These are phyloP conservation scores for Luzula sylvatica DNA, from an alignment of 176 grass and related monocot genomes.

Conservation along the genomic window DNA sequence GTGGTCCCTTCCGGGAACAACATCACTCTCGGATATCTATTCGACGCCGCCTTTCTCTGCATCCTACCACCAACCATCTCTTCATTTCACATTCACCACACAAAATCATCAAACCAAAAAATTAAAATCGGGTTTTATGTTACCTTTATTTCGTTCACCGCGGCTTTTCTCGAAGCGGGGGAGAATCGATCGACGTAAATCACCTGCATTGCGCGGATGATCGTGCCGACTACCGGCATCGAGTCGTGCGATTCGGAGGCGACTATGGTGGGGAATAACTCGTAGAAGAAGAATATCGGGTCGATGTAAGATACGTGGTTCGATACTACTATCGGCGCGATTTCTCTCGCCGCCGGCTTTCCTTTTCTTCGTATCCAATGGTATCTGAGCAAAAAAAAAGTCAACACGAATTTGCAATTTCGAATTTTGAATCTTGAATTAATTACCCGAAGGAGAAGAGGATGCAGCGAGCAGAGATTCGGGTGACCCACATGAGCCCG, in stretches of 20 bases:
- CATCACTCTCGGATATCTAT: constrained; percentile 69
- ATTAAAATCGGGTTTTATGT: background rate
- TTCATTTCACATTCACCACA: constrained; percentile 23
- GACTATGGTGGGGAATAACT: constrained; percentile 95
- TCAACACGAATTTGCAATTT: background rate
- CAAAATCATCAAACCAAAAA: too few species aligned
- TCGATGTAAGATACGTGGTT: constrained; percentile 98
- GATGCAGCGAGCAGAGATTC: constrained; percentile 80
- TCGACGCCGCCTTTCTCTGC: constrained; percentile 97
- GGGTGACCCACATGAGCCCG: constrained; percentile 85
- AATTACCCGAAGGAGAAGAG: constrained; percentile 97
- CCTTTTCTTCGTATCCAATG: constrained; percentile 95
- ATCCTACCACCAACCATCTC: background rate
- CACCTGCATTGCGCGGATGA: constrained; percentile 99
- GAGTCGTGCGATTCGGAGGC: constrained; percentile 91
- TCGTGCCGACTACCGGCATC: constrained; percentile 89
- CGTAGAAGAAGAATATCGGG: constrained; percentile 93
- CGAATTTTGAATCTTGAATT: too few species aligned
- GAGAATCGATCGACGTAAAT: constrained; percentile 99
- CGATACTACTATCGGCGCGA: constrained; percentile 86
- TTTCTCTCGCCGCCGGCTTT: constrained; percentile 74
- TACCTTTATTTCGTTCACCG: constrained; percentile 99
- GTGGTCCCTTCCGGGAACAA: constrained; percentile 97
- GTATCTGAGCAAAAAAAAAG: constrained; percentile 38
- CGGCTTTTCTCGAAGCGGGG: constrained; percentile 64